Conservation (phyloP, 352 stramenopile species). For the Phytopythium vexans region DNA sequence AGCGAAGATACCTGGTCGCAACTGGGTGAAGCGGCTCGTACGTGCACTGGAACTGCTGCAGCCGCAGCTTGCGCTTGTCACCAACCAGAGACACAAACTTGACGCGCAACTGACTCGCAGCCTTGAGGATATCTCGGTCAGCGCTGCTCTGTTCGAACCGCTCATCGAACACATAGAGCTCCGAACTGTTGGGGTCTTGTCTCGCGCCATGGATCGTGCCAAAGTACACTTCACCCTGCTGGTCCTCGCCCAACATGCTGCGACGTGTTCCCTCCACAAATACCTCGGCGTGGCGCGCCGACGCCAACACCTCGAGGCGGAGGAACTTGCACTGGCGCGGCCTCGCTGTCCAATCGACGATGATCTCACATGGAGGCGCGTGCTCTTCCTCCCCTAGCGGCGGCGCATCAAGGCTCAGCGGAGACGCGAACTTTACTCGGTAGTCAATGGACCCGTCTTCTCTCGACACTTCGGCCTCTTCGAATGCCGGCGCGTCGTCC, state of each 20-base stretch:
- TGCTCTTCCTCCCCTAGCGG: no score
- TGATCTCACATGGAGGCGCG: constrained; percentile 34
- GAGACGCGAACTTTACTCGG: no score
- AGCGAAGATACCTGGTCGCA: constrained; percentile 9
- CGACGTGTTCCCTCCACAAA: constrained; percentile 44
- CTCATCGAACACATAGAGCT: constrained; percentile 44
- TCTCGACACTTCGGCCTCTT: background rate
- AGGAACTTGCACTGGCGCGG: constrained; percentile 46
- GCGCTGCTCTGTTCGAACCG: constrained; percentile 38
- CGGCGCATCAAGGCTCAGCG: no score
- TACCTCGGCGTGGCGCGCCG: constrained; percentile 69
- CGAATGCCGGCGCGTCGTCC: background rate
- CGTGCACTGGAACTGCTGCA: constrained; percentile 39
- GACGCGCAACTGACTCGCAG: constrained; percentile 39
- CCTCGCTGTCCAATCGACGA: constrained; percentile 24
- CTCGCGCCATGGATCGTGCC: constrained; percentile 60
- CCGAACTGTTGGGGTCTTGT: constrained; percentile 8
- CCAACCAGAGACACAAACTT: constrained; percentile 75
- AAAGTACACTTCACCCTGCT: constrained; percentile 66
- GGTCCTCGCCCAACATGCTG: constrained; percentile 55
- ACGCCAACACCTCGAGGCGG: constrained; percentile 48
- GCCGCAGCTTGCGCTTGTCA: constrained; percentile 39
- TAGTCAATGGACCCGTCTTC: no score
- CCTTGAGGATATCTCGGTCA: constrained; percentile 58
- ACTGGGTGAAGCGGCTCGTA: constrained; percentile 27